Base-by-base conservation (phyloP, 768 basidiomycete species). In the Thelephora aurantiotincta region DNA sequence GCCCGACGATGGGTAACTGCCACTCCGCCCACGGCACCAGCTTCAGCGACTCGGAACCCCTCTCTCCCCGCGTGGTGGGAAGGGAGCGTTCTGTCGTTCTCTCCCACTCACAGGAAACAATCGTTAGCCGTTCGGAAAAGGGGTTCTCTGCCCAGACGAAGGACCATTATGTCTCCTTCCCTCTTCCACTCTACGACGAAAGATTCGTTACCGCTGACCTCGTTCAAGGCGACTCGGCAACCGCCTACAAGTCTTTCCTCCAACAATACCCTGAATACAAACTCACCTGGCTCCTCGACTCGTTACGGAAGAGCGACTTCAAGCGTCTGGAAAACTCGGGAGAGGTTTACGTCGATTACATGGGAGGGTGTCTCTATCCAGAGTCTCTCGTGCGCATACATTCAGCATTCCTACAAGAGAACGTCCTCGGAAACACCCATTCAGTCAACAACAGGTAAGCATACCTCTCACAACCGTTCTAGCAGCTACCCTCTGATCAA, bases 321-420 rank as follows among this genome's bases (percentile, higher is more conserved):
- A 47, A 54, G 19, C 51, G 64, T 22, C 58, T 66, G 14, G 59
- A 61, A 51, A 71, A 70, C 11, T 64, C 66, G 7, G 75, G 75
- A 5, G 83, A 88, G 65, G 81, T 79, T 7, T 89, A 89, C 50
- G 80, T 87, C 51, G 87, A 90, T 57, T 89, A 83, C 53, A 89
- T 89, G 83, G 87, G 87, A 26, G 85, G 82, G 19, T 74, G 82
- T 0, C 66, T 89, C 33, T 86, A 85, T 52, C 87, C 87, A 11
- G 81, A 85, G 54, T 81, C 78, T 54, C 74, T 90, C 33, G 73
- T 89, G 49, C 72, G 71, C 35, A 74, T 77, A 9, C 83, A 88
- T 54, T 69, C 77, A 35, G 73, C 75, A 44, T 86, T 88, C 57
- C 71, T 90, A 30, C 75, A 69, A 35, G 66, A 65, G 45, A 76